Evolutionary conservation across 2,329 filamentous ascomycete species (phyloP).

Genomic region (Sporothrix variecibatus): DNA sequence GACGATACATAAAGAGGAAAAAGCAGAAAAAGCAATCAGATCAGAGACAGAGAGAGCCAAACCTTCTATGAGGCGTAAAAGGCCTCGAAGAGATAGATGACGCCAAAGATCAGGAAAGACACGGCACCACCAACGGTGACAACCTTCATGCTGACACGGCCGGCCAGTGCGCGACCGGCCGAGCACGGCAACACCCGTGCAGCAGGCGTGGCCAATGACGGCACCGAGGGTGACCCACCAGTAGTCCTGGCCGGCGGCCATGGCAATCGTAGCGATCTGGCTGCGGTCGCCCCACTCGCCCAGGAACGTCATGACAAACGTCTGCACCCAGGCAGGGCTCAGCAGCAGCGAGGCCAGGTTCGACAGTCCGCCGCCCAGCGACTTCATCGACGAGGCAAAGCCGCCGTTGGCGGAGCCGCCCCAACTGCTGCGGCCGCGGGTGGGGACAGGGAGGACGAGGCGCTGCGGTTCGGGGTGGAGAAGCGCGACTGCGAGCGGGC

Average conservation of each 20-base stretch:
- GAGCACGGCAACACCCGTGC: constrained; percentile 87
- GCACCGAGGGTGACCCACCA: constrained; percentile 97
- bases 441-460: constrained; percentile 77
- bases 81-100: constrained; percentile 88
- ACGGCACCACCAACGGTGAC: constrained; percentile 90
- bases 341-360: constrained; percentile 87
- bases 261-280: constrained; percentile 97
- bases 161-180: constrained; percentile 88
- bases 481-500: constrained; percentile 74
- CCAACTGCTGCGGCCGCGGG: constrained; percentile 53
- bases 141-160: constrained; percentile 90
- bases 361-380: constrained; percentile 64
- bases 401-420: constrained; percentile 43
- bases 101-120: constrained; percentile 86
- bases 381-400: constrained; percentile 55
- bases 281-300: constrained; percentile 98
- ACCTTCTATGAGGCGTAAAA: constrained; percentile 48
- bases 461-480: constrained; percentile 76
- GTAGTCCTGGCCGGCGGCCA: constrained; percentile 97
- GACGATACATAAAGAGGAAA: not conserved
- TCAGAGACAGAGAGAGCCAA: not conserved
- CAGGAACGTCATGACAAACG: constrained; percentile 97
- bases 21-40: not conserved
- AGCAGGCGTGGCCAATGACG: constrained; percentile 80
- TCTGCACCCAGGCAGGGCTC: constrained; percentile 97